phyloP scores from a whole-genome alignment of 768 basidiomycete species.

The Dioszegia hungarica region DNA sequence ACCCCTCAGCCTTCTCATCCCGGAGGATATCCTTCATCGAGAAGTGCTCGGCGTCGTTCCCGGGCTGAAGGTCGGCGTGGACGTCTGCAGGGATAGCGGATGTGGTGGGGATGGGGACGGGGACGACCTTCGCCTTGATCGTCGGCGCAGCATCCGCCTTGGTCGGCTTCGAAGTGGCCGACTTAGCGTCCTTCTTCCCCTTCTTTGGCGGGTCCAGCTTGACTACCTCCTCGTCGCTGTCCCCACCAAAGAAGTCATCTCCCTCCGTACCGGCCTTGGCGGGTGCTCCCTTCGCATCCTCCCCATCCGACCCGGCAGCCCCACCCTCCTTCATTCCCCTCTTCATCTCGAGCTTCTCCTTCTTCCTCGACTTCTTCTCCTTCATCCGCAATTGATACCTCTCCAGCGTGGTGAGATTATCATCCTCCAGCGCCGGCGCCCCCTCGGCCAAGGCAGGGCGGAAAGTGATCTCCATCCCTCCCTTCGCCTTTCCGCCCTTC shows the following conservation, averaged over 20 bases:
- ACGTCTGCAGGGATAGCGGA: not conserved
- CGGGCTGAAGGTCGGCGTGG: not conserved
- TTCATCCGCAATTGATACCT: conserved; percentile 82
- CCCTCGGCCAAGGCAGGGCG: conserved; percentile 68
- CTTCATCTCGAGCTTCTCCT: conserved; percentile 59
- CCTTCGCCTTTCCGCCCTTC: conserved; percentile 7
- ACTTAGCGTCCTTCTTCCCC: not conserved
- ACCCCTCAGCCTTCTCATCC: conserved; percentile 65
- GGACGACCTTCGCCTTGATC: not conserved
- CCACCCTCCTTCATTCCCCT: conserved; percentile 27
- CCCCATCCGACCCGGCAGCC: conserved; percentile 16
- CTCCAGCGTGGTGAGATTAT: conserved; percentile 82
- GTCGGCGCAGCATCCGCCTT: too few species aligned
- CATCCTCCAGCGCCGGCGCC: conserved; percentile 44
- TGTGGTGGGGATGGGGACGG: not conserved
- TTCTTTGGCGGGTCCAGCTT: conserved; percentile 10
- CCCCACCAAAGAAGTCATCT: conserved; percentile 75
- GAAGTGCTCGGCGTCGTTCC: conserved; percentile 54
- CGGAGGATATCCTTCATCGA: conserved; percentile 83
- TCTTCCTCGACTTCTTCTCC: conserved; percentile 79
- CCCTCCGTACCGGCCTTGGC: conserved; percentile 19
- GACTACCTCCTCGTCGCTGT: conserved; percentile 50
- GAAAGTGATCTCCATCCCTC: conserved; percentile 85
- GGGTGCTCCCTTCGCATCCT: conserved; percentile 8
- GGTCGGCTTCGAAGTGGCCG: not conserved